phyloP scores from a whole-genome alignment of 306 rosid species.

The Trichosanthes truncata region DNA sequence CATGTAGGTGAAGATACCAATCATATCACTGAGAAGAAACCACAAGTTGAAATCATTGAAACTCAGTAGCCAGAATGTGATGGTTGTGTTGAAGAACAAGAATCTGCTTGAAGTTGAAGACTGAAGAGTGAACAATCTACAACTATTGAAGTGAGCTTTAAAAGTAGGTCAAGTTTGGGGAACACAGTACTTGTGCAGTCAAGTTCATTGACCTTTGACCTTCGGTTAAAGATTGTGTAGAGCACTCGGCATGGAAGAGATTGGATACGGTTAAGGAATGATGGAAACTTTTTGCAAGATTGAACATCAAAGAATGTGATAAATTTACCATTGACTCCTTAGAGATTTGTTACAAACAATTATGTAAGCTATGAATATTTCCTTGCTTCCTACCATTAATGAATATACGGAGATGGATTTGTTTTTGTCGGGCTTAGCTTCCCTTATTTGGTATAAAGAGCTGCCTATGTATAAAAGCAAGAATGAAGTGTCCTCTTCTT shows the following conservation, averaged over 20 bases:
- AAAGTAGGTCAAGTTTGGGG: background rate
- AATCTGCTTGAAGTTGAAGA: slow-evolving; percentile 6
- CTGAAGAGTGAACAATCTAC: background rate
- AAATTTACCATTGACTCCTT: background rate
- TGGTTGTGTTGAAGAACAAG: background rate
- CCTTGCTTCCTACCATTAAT: background rate
- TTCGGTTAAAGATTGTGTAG: background rate
- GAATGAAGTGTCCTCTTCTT: background rate
- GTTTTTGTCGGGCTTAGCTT: background rate
- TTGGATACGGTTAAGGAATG: background rate
- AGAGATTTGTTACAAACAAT: background rate
- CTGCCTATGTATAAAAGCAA: background rate
- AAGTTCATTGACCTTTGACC: background rate
- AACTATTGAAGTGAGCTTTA: background rate
- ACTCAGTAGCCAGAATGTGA: background rate
- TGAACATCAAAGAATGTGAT: background rate
- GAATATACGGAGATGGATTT: background rate
- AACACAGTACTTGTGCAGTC: background rate
- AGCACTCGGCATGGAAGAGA: background rate
- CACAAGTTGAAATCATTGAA: background rate
- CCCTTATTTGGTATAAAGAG: background rate
- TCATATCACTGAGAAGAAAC: slow-evolving; percentile 4
- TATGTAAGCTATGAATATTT: background rate
- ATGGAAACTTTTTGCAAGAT: background rate
- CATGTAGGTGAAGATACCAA: slow-evolving; percentile 1